These are phyloP conservation scores for Zostera marina DNA, from an alignment of 116 monocot species.

Conservation along the genomic window DNA sequence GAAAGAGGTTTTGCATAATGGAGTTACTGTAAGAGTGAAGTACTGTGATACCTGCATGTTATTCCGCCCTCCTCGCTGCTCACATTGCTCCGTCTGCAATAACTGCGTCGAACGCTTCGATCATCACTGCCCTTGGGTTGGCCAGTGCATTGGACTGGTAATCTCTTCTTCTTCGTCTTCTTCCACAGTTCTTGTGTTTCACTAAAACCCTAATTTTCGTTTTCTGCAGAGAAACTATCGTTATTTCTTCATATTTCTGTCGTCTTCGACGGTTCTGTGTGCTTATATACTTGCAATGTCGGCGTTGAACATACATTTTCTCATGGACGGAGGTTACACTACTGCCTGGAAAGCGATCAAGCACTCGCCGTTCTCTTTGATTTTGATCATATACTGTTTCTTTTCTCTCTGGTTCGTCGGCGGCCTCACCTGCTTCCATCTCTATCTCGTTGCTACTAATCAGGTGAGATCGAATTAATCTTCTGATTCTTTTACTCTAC, in stretches of 20 bases:
- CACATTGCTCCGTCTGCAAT: conserved; percentile 78
- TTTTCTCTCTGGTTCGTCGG: conserved; percentile 89
- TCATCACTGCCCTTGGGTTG: conserved; percentile 96
- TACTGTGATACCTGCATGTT: conserved; percentile 97
- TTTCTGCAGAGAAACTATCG: conserved; percentile 92
- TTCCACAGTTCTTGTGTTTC: too few species aligned
- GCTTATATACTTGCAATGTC: conserved; percentile 80
- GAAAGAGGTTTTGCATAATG: conserved; percentile 63
- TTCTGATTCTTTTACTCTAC: not conserved
- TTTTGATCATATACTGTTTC: conserved; percentile 73
- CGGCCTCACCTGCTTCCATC: conserved; percentile 81
- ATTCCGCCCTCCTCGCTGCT: conserved; percentile 87
- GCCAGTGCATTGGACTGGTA: conserved; percentile 91
- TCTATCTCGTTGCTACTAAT: conserved; percentile 68
- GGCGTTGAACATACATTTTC: conserved; percentile 65
- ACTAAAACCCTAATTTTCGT: not conserved
- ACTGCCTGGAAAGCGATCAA: conserved; percentile 81
- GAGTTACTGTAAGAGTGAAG: conserved; percentile 60
- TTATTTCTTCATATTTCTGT: conserved; percentile 78
- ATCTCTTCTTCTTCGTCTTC: not conserved
- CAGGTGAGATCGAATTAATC: conserved; percentile 58
- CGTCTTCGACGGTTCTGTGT: conserved; percentile 79
- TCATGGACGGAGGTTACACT: conserved; percentile 65
- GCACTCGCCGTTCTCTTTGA: conserved; percentile 53
- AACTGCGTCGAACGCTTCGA: conserved; percentile 94